Base-by-base conservation (phyloP, 2,329 filamentous ascomycete genomes). In the Pleomassaria siparia region DNA sequence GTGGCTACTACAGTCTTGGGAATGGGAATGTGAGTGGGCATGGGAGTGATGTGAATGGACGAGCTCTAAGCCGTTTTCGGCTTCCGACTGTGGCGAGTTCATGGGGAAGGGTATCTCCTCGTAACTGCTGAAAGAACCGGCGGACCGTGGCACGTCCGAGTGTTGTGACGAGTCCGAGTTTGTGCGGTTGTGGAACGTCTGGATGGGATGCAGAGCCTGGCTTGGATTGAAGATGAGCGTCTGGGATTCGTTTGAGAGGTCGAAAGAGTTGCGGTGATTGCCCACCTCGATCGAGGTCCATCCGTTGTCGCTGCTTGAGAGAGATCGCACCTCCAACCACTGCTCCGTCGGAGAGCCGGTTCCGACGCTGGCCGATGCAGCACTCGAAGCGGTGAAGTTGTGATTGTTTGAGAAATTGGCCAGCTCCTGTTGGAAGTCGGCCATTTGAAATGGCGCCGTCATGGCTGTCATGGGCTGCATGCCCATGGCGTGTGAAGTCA, bases 121-220 rank as follows among this genome's bases (percentile, higher is more conserved):
- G 67, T 95, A 90, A 60, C 87, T 95, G 74, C 89, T 94, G 76
- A 80, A 90, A 70, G 74, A 37, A 13, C n/a, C 6, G 68, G 77
- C 87, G 66, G 64, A 86, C 76, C 71, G 70, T 16, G 70, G 83
- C 71, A 59, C 74, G 53, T 81, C 80, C 4, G 85, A 83, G 26
- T 91, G 87, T 1, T 85, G 82, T 1, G 88, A 94, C n/a, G 90
- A 94, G 62, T 95, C 89, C 3, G 91, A 96, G 61, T 87, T 85
- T 45, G 87, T 91, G 58, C 91, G 84, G 63, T 95, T 81, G 74
- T 96, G 92, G 43, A 97, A 77, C 1, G 91, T 95, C 74, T 96
- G 88, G 53, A 87, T 84, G 2, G 92, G 92, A 72, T 96, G n/a
- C n/a, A 97, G 77, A 1, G 91, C 95, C 74, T 96, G 88, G 53